Conservation (phyloP, 1,284 basidiomycete species). For the Apiotrichum veenhuisii region DNA sequence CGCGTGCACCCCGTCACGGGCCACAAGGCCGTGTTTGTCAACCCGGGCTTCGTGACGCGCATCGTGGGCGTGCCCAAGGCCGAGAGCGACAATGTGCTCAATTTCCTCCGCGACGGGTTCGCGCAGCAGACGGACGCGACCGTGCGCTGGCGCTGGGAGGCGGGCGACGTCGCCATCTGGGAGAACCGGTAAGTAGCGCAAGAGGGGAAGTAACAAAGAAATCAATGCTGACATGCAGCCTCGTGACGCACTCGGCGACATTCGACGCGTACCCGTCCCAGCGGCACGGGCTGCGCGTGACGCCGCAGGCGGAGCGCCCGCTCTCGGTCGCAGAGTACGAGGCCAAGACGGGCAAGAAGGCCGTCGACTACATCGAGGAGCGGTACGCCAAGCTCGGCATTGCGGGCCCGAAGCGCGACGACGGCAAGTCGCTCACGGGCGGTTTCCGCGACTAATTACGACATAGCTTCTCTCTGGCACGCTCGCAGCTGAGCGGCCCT, state of each 20-base stretch:
- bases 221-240: not conserved
- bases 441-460: constrained; percentile 48
- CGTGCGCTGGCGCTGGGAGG: constrained; percentile 40
- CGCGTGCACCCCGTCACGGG: constrained; percentile 49
- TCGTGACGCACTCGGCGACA: constrained; percentile 5
- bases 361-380: constrained; percentile 47
- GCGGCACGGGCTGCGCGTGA: constrained; percentile 73
- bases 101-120: constrained; percentile 68
- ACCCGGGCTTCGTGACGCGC: constrained; percentile 55
- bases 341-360: constrained; percentile 44
- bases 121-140: constrained; percentile 45
- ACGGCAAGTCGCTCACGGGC: constrained; percentile 35
- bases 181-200: constrained; percentile 57
- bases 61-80: constrained; percentile 73
- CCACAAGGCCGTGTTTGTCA: constrained; percentile 49
- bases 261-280: constrained; percentile 39
- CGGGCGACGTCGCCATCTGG: constrained; percentile 48
- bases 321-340: constrained; percentile 72
- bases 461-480: too few relatives aligned
- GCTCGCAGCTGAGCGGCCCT: too few relatives aligned
- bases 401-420: constrained; percentile 31
- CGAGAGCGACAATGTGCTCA: constrained; percentile 68
- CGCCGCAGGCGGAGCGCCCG: constrained; percentile 73
- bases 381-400: constrained; percentile 39
- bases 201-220: constrained; percentile 51